These are phyloP conservation scores for Boletellus ananas DNA, from an alignment of 768 basidiomycete species.

Conservation along the genomic window DNA sequence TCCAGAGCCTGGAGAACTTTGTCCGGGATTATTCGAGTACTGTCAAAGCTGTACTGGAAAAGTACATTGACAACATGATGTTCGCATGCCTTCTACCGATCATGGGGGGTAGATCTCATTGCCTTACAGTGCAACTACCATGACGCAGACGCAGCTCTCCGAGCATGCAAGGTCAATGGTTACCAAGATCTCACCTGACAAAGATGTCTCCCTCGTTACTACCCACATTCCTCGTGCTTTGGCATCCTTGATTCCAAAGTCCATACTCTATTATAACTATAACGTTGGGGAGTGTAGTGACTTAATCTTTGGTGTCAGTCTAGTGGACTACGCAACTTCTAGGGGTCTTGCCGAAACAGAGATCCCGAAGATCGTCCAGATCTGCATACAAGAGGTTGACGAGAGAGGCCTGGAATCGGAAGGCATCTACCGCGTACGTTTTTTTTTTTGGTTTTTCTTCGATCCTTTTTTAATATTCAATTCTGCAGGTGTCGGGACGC, in stretches of 20 bases:
- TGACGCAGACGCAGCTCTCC: constrained; percentile 72
- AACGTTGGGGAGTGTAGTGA: constrained; percentile 83
- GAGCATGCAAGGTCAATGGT: constrained; percentile 59
- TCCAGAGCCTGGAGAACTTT: constrained; percentile 77
- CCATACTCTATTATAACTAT: constrained; percentile 71
- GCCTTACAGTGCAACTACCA: constrained; percentile 62
- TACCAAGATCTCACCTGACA: constrained; percentile 64
- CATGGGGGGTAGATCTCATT: constrained; percentile 1
- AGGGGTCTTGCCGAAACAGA: constrained; percentile 69
- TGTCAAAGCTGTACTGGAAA: constrained; percentile 60
- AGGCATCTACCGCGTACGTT: constrained; percentile 72
- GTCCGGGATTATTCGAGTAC: constrained; percentile 64
- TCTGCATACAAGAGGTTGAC: constrained; percentile 83
- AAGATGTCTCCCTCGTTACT: constrained; percentile 59
- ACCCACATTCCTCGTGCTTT: constrained; percentile 58
- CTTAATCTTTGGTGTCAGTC: constrained; percentile 82
- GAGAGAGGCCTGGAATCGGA: constrained; percentile 71
- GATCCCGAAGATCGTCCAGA: constrained; percentile 73
- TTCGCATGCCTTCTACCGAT: constrained; percentile 9
- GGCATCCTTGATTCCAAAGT: constrained; percentile 63
- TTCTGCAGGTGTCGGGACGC: constrained; percentile 69
- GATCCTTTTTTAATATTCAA: constrained; percentile 2
- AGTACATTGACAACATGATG: constrained; percentile 81
- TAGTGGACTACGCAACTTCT: constrained; percentile 86
- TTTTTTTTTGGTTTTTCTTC: background rate